Conservation (phyloP, 345 rosid genomes). For the Brassica incana region DNA sequence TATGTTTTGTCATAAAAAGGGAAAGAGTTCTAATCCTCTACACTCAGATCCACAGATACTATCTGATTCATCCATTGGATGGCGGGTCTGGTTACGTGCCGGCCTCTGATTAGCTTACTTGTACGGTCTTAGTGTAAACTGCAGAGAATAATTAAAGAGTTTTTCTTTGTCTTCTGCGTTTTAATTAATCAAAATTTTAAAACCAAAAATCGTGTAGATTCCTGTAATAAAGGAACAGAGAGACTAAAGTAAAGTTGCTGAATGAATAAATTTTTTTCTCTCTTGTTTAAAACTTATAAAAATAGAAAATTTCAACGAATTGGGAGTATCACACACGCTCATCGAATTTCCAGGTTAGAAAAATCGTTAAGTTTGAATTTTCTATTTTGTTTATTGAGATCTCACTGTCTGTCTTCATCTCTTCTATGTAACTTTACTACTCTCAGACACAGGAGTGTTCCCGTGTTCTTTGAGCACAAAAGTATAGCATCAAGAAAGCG, state of each 20-base stretch:
- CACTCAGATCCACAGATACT: background rate
- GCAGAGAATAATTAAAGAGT: constrained; percentile 18
- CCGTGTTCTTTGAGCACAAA: constrained; percentile 32
- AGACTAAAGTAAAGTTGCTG: constrained; percentile 19
- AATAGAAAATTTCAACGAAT: background rate
- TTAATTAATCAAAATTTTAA: background rate
- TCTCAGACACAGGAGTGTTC: constrained; percentile 27
- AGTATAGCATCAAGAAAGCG: constrained; percentile 5
- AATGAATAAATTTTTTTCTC: background rate
- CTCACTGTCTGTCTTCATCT: constrained; percentile 24
- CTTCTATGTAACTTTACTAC: constrained; percentile 20
- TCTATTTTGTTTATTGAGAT: background rate
- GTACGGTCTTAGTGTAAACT: background rate
- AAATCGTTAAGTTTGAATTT: background rate
- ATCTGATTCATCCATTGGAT: background rate
- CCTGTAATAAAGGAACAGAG: constrained; percentile 39
- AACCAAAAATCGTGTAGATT: constrained; percentile 15
- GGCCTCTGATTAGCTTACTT: background rate
- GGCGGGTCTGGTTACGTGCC: background rate
- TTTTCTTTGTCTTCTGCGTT: constrained; percentile 18
- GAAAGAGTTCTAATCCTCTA: background rate
- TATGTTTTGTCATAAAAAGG: background rate
- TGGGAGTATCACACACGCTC: constrained; percentile 25
- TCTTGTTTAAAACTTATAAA: background rate
- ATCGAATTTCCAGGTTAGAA: constrained; percentile 18